phyloP scores from a whole-genome alignment of 2,329 filamentous ascomycete genomes.

The Lachnellula hyalina region DNA sequence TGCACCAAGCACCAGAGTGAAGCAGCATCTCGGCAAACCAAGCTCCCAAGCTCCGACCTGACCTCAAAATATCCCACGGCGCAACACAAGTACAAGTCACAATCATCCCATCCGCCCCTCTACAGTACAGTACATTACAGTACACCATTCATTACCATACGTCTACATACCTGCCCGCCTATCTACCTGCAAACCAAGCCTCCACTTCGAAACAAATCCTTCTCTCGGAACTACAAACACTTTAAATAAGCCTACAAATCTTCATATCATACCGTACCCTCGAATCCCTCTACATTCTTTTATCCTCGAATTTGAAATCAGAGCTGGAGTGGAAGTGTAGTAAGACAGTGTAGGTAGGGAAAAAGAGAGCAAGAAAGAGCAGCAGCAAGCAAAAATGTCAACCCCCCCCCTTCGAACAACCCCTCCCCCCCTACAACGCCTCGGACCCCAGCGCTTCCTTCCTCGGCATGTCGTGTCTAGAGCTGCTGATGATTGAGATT shows the following conservation, averaged over 20 bases:
- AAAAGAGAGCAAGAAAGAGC: neutral
- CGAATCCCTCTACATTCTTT: too few species aligned
- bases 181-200: too few species aligned
- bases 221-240: too few species aligned
- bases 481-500: constrained; percentile 93
- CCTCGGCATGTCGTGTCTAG: constrained; percentile 79
- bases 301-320: too few species aligned
- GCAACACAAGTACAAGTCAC: neutral
- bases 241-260: too few species aligned
- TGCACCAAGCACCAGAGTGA: neutral
- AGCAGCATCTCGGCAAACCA: constrained; percentile 3
- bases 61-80: constrained; percentile 1
- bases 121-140: neutral
- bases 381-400: constrained; percentile 49
- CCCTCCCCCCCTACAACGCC: constrained; percentile 63
- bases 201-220: too few species aligned
- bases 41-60: constrained; percentile 5
- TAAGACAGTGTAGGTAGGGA: neutral
- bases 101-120: neutral
- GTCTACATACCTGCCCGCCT: too few species aligned
- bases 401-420: constrained; percentile 50
- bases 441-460: constrained; percentile 71
- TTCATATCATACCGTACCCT: too few species aligned
- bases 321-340: too few species aligned
- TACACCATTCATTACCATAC: too few species aligned